Evolutionary conservation across 1,284 basidiomycete genomes (phyloP).

Genomic region (Malassezia restricta): DNA sequence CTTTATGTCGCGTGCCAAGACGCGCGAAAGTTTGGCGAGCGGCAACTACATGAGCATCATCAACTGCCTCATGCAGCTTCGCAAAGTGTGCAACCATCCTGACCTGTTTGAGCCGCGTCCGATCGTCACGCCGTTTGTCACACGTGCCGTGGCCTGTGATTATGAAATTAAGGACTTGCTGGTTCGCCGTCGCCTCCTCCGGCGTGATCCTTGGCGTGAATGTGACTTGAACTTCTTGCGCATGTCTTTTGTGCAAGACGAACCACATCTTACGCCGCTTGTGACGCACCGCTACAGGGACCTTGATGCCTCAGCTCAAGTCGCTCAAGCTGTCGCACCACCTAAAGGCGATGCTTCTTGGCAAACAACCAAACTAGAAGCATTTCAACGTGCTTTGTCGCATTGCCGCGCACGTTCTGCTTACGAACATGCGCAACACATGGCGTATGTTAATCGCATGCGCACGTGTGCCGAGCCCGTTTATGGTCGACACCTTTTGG

Average conservation of each 20-base stretch:
- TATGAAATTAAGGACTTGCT: slow-evolving; percentile 81
- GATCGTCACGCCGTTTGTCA: slow-evolving; percentile 77
- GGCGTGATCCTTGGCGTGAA: slow-evolving; percentile 49
- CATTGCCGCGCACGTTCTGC: slow-evolving; percentile 54
- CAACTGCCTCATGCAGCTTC: slow-evolving; percentile 91
- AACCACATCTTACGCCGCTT: slow-evolving; percentile 50
- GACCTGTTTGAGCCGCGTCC: slow-evolving; percentile 90
- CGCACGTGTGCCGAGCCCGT: slow-evolving; percentile 58
- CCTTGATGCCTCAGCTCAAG: slow-evolving; percentile 62
- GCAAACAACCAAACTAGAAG: slow-evolving; percentile 44
- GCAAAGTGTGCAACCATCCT: slow-evolving; percentile 69
- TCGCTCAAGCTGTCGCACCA: slow-evolving; percentile 56
- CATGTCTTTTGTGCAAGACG: slow-evolving; percentile 54
- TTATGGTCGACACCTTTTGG: slow-evolving; percentile 50
- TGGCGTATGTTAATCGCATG: slow-evolving; percentile 63
- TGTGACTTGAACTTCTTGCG: slow-evolving; percentile 60
- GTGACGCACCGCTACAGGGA: slow-evolving; percentile 53
- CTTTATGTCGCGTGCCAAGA: slow-evolving; percentile 86
- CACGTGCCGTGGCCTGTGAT: slow-evolving; percentile 64
- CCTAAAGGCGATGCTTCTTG: slow-evolving; percentile 51
- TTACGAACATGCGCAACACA: slow-evolving; percentile 58
- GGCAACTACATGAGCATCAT: slow-evolving; percentile 72
- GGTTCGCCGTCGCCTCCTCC: slow-evolving; percentile 59
- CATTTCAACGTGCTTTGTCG: slow-evolving; percentile 56
- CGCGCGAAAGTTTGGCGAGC: slow-evolving; percentile 69